These are phyloP conservation scores for Ogataea hybrid DNA, from an alignment of 1,139 yeast species.

Conservation along the genomic window DNA sequence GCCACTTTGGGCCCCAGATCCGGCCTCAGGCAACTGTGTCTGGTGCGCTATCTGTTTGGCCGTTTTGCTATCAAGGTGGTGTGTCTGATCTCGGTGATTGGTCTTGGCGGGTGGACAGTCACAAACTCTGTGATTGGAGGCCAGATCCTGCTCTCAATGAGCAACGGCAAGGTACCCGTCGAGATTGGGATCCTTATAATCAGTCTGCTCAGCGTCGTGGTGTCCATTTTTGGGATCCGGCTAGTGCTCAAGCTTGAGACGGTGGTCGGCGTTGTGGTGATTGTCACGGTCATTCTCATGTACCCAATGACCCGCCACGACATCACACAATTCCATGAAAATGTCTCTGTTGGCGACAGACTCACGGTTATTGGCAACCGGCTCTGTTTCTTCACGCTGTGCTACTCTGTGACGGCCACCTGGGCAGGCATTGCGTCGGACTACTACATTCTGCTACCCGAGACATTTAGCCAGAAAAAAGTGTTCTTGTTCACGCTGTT, in stretches of 20 bases:
- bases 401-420: conserved; percentile 80
- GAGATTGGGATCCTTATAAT: conserved; percentile 75
- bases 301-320: conserved; percentile 66
- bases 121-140: conserved; percentile 87
- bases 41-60: conserved; percentile 76
- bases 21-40: conserved; percentile 84
- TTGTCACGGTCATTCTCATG: conserved; percentile 63
- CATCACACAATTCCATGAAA: conserved; percentile 37
- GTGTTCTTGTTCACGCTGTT: conserved; percentile 63
- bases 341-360: conserved; percentile 41
- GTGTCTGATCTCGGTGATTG: conserved; percentile 64
- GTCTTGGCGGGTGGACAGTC: conserved; percentile 85
- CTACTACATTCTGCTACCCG: conserved; percentile 82
- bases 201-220: conserved; percentile 57
- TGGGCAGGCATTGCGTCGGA: conserved; percentile 92
- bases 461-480: conserved; percentile 55
- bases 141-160: conserved; percentile 65
- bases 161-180: conserved; percentile 61
- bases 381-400: conserved; percentile 69
- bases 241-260: conserved; percentile 69
- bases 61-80: conserved; percentile 80
- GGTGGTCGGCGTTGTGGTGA: conserved; percentile 65
- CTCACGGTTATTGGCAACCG: conserved; percentile 59
- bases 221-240: conserved; percentile 75
- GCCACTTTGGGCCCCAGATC: conserved; percentile 85